Base-by-base conservation (phyloP, 1,284 basidiomycete genomes). In the Vanrija sp. region DNA sequence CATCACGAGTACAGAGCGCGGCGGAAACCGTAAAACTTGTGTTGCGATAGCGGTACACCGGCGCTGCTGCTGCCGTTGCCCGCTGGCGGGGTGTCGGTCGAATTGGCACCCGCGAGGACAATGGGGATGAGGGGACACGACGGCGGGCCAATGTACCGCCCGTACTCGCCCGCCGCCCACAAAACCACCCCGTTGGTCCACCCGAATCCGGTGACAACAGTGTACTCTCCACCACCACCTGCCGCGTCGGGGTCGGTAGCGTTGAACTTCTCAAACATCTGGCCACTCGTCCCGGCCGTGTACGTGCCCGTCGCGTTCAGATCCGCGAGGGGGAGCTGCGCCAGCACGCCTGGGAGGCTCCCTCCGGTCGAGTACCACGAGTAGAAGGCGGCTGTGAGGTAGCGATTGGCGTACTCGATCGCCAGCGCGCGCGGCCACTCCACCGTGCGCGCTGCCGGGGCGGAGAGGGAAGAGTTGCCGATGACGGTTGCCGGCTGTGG, bases 181-280 rank as follows among this genome's bases (percentile, higher is more conserved):
- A 91, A 81, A 38, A 66, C 69, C 12, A 88, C 88, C 34, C 89
- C 91, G 70, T 93, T 93, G 26, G 90, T 92, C 91, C 91, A 94
- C n/a, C 91, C 89, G 45, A 72, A 71, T 1, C 69, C 70, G 3
- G 69, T 56, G 28, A 71, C 65, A 4, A 54, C 46, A 8, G 25
- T 44, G 38, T 51, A 46, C 79, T 93, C 90, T 18, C 91, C 90
- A 6, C 91, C 91, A 16, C 81, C 81, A 5, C 91, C 92, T 0
- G 89, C 87, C 1, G 87, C 88, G 73, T 93, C 88, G 23, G 91
- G 81, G 58, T 94, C 86, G 3, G 84, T 74, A 2, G 67, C 65
- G 56, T 77, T 77, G 70, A 80, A 79, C 73, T 95, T 95, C 70
- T 95, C 91, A 67, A 88, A 94, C 88, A 93, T 93, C 84, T 92